Percentiles rank a stretch among this genome's conserved stretches.
Conservation (phyloP, 2,329 filamentous ascomycete genomes). For the Fusarium agapanthi region DNA sequence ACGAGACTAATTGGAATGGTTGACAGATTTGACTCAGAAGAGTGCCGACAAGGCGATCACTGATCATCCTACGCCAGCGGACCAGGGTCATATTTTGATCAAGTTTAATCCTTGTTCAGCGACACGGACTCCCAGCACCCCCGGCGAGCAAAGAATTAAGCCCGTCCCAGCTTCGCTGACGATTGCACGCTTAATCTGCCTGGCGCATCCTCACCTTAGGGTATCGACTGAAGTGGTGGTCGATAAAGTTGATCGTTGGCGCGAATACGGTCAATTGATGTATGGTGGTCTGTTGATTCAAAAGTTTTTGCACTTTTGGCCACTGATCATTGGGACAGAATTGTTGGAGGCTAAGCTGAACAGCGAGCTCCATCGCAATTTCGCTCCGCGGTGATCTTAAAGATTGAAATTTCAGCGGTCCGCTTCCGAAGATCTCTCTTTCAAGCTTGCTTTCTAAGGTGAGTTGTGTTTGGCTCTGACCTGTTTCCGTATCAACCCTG, state of each 20-base stretch:
- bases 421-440: constrained; percentile 16
- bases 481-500: neutral
- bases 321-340: constrained; percentile 24
- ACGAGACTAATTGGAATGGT: constrained; percentile 37
- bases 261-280: constrained; percentile 23
- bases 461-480: constrained; percentile 17
- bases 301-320: neutral
- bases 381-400: constrained; percentile 27
- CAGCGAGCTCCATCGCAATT: constrained; percentile 36
- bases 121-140: constrained; percentile 28
- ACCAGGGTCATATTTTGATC: constrained; percentile 21
- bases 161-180: constrained; percentile 30
- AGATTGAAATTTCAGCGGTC: constrained; percentile 19
- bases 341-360: constrained; percentile 21
- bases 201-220: constrained; percentile 26
- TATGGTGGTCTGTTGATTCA: constrained; percentile 9
- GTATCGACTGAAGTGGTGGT: constrained; percentile 32
- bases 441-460: constrained; percentile 20
- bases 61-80: constrained; percentile 31
- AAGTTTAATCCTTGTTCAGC: constrained; percentile 35
- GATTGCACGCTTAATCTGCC: constrained; percentile 13
- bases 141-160: constrained; percentile 24
- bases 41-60: constrained; percentile 38
- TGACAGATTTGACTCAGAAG: constrained; percentile 44
- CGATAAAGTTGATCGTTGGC: constrained; percentile 36